These are phyloP conservation scores for Botryobasidium botryosum DNA, from an alignment of 768 basidiomycete species.

Conservation along the genomic window DNA sequence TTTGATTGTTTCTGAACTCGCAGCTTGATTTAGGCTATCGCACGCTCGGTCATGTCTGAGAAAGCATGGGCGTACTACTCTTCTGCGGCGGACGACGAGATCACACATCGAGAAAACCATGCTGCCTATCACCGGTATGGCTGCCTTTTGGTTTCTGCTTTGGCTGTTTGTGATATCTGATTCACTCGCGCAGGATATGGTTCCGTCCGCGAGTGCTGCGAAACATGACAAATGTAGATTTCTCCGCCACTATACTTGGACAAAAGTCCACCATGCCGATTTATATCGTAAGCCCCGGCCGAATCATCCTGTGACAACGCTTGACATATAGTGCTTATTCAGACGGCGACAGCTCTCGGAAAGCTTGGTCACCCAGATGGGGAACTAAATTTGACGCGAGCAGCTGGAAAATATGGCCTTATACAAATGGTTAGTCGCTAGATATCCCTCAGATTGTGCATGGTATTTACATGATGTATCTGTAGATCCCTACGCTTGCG, in stretches of 20 bases:
- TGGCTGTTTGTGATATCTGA: slow-evolving; percentile 12
- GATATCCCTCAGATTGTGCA: not conserved
- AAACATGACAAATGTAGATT: slow-evolving; percentile 75
- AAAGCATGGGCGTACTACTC: slow-evolving; percentile 96
- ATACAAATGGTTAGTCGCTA: slow-evolving; percentile 46
- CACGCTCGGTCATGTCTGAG: slow-evolving; percentile 59
- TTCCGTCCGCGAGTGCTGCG: slow-evolving; percentile 77
- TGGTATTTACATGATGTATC: not conserved
- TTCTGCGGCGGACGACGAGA: slow-evolving; percentile 93
- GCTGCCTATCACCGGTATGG: slow-evolving; percentile 71
- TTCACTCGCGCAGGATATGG: slow-evolving; percentile 38
- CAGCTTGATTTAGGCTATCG: slow-evolving; percentile 44
- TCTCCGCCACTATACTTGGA: slow-evolving; percentile 67
- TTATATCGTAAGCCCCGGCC: slow-evolving; percentile 42
- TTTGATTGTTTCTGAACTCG: slow-evolving; percentile 4
- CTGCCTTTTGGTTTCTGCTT: slow-evolving; percentile 3
- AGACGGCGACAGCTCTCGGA: slow-evolving; percentile 76
- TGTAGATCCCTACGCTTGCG: slow-evolving; percentile 83
- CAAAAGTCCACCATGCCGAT: slow-evolving; percentile 57
- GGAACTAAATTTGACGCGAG: slow-evolving; percentile 77
- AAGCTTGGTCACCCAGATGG: slow-evolving; percentile 95
- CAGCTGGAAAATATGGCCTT: slow-evolving; percentile 61
- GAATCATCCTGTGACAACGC: not conserved
- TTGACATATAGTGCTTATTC: slow-evolving; percentile 2
- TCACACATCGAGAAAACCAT: slow-evolving; percentile 78